Evolutionary conservation across 2,329 filamentous ascomycete species (phyloP).

Genomic region (Hypoxylon sp.): DNA sequence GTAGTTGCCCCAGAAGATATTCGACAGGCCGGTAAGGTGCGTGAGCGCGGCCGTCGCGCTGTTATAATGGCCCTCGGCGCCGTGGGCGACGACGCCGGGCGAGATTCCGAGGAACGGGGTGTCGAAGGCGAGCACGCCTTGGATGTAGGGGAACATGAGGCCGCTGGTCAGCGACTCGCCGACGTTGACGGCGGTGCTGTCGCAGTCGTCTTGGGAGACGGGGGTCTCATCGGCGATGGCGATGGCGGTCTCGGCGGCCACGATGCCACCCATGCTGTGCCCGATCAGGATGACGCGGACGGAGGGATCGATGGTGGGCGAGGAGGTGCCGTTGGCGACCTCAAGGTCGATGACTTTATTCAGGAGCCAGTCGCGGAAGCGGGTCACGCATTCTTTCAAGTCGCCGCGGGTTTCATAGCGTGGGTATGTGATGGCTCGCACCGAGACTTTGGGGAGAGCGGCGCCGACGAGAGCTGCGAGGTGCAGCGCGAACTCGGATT

Average conservation of each 20-base stretch:
- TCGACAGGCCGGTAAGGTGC: conserved; percentile 75
- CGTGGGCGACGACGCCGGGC: conserved; percentile 86
- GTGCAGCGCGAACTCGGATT: conserved; percentile 78
- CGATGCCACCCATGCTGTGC: conserved; percentile 82
- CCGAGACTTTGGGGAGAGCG: conserved; percentile 77
- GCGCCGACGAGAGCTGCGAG: conserved; percentile 75
- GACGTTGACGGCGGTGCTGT: conserved; percentile 54
- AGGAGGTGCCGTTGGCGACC: conserved; percentile 74
- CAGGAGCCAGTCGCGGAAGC: conserved; percentile 87
- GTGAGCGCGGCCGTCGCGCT: conserved; percentile 78
- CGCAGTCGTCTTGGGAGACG: conserved; percentile 56
- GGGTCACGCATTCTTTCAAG: conserved; percentile 76
- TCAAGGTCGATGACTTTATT: conserved; percentile 96
- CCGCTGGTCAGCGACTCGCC: conserved; percentile 61
- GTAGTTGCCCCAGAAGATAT: conserved; percentile 71
- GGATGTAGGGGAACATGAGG: conserved; percentile 94
- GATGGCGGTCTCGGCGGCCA: conserved; percentile 89
- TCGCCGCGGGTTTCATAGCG: conserved; percentile 87
- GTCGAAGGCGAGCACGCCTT: conserved; percentile 92
- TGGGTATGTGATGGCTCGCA: conserved; percentile 81
- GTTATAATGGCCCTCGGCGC: conserved; percentile 88
- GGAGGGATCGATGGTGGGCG: conserved; percentile 54
- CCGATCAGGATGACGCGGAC: conserved; percentile 54
- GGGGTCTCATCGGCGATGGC: conserved; percentile 73
- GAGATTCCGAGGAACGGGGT: conserved; percentile 90